phyloP scores from a whole-genome alignment of 2,329 filamentous ascomycete genomes.

The Pseudogymnoascus sp. region DNA sequence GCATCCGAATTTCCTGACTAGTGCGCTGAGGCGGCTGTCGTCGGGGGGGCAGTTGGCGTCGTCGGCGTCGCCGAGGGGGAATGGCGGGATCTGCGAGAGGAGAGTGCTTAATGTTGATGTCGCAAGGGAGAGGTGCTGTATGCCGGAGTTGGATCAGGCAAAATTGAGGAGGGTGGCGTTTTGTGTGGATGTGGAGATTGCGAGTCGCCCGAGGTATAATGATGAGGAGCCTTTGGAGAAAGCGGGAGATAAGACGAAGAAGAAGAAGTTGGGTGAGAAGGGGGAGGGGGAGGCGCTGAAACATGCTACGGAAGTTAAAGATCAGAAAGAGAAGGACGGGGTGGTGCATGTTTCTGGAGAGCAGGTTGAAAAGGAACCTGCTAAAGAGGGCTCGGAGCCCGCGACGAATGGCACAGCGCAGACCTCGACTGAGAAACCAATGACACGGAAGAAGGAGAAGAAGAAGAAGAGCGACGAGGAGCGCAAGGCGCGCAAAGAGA shows the following conservation, averaged over 20 bases:
- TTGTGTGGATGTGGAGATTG: slow-evolving; percentile 95
- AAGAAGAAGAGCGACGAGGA: slow-evolving; percentile 94
- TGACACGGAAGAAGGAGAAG: slow-evolving; percentile 79
- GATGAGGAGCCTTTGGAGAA: slow-evolving; percentile 41
- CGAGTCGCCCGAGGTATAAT: slow-evolving; percentile 70
- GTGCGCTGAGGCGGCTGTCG: slow-evolving; percentile 72
- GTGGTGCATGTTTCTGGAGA: slow-evolving; percentile 37
- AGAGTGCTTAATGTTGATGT: slow-evolving; percentile 78
- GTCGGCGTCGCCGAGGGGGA: slow-evolving; percentile 23
- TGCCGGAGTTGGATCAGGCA: slow-evolving; percentile 68
- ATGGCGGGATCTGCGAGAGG: slow-evolving; percentile 64
- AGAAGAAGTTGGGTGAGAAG: slow-evolving; percentile 57
- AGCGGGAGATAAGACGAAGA: slow-evolving; percentile 46
- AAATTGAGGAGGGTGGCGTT: slow-evolving; percentile 87
- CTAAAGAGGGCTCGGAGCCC: slow-evolving; percentile 27
- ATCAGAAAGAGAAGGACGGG: slow-evolving; percentile 44
- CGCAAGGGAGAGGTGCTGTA: slow-evolving; percentile 67
- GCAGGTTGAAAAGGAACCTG: slow-evolving; percentile 32
- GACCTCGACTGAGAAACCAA: slow-evolving; percentile 26
- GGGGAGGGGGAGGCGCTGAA: slow-evolving; percentile 70
- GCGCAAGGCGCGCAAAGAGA: slow-evolving; percentile 83
- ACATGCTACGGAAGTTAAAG: slow-evolving; percentile 50
- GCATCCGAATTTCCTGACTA: slow-evolving; percentile 67
- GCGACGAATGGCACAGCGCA: slow-evolving; percentile 20
- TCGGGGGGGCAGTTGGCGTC: slow-evolving; percentile 38